A percentile compares a stretch with the other conserved stretches of the same genome.
phyloP scores from a whole-genome alignment of 225 moss, liverwort and hornwort genomes.

The Climacium dendroides region DNA sequence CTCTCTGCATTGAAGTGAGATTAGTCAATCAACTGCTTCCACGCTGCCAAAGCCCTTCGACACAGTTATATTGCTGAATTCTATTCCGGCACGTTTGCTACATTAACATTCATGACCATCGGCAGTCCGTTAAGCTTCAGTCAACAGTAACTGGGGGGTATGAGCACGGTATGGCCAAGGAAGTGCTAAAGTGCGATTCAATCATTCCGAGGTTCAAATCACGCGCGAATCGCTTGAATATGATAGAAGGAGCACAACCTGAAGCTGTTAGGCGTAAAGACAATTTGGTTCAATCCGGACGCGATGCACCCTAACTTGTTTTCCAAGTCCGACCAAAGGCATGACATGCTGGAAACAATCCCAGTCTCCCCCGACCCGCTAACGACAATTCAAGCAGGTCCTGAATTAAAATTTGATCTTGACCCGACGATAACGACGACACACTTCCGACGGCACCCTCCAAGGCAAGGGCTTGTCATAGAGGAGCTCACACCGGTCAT shows the following conservation, averaged over 20 bases:
- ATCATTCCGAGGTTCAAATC: not conserved
- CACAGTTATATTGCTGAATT: not conserved
- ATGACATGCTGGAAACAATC: not conserved
- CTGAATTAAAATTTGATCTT: not conserved
- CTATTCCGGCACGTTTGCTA: not conserved
- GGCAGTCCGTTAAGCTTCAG: not conserved
- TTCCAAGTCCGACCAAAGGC: not conserved
- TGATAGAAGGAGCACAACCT: not conserved
- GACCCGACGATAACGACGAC: not conserved
- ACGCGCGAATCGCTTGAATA: not conserved
- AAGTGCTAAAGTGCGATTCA: not conserved
- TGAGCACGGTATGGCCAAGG: not conserved
- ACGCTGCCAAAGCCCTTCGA: not conserved
- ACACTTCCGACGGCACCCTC: not conserved
- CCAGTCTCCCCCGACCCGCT: not conserved
- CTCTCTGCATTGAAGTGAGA: conserved; percentile 44
- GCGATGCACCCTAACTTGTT: not conserved
- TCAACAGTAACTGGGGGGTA: not conserved
- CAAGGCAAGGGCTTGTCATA: not conserved
- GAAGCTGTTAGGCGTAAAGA: not conserved
- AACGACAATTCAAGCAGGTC: not conserved
- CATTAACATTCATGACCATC: not conserved
- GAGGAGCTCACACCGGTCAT: not conserved
- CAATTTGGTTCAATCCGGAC: not conserved
- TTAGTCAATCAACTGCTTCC: not conserved